Percentiles rank a stretch among this genome's conserved stretches.
phyloP scores from a whole-genome alignment of 1,139 yeast genomes.

The Diutina ranongensis region DNA sequence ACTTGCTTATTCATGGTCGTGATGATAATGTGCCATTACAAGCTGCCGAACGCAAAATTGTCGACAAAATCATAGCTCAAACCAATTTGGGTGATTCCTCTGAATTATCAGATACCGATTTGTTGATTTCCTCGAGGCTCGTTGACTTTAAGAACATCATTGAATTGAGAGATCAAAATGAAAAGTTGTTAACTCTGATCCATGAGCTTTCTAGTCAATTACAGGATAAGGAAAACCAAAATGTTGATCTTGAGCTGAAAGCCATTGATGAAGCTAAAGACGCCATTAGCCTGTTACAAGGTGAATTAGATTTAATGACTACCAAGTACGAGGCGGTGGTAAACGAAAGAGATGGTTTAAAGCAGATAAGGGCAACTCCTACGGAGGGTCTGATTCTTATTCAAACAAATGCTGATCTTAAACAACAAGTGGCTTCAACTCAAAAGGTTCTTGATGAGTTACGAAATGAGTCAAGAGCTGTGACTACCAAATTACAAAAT shows the following conservation, averaged over 20 bases:
- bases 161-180: conserved; percentile 66
- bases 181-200: conserved; percentile 53
- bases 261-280: conserved; percentile 67
- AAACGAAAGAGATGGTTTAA: conserved; percentile 58
- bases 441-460: conserved; percentile 21
- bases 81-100: conserved; percentile 18
- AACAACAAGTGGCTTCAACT: conserved; percentile 17
- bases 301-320: conserved; percentile 42
- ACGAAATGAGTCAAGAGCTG: conserved; percentile 18
- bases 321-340: conserved; percentile 40
- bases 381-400: conserved; percentile 10
- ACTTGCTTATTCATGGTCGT: conserved; percentile 54
- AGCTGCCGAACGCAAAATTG: conserved; percentile 42
- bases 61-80: conserved; percentile 31
- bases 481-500: conserved; percentile 17
- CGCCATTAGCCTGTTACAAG: conserved; percentile 58
- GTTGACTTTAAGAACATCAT: conserved; percentile 55
- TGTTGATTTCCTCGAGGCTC: conserved; percentile 58
- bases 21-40: conserved; percentile 45
- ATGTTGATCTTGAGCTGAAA: conserved; percentile 35
- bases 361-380: conserved; percentile 20
- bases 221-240: conserved; percentile 38
- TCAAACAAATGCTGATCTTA: conserved; percentile 21
- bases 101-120: conserved; percentile 55
- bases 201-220: conserved; percentile 60